Conservation (phyloP, 495 filamentous ascomycete species). For the Aspergillus indologenus region DNA sequence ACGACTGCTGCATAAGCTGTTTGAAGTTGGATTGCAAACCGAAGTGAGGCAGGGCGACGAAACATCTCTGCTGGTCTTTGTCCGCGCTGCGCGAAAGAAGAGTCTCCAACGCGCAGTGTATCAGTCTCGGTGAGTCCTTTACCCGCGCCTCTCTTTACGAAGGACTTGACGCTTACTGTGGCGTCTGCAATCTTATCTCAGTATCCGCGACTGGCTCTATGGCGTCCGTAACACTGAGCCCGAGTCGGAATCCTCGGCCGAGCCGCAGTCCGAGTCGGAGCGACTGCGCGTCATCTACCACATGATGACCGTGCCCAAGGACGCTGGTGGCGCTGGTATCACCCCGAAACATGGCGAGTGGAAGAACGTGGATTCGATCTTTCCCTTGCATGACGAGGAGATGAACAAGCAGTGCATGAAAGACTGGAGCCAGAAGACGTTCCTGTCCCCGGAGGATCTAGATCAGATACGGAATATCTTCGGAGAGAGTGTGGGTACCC, state of each 20-base stretch:
- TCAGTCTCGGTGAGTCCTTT: constrained; percentile 53
- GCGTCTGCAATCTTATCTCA: constrained; percentile 21
- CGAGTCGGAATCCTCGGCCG: constrained; percentile 59
- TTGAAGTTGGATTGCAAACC: constrained; percentile 71
- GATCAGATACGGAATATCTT: constrained; percentile 83
- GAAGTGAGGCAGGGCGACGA: constrained; percentile 82
- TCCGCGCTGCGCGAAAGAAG: constrained; percentile 55
- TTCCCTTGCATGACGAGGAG: constrained; percentile 80
- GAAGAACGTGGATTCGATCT: constrained; percentile 80
- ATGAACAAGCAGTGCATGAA: constrained; percentile 92
- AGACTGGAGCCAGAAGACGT: constrained; percentile 79
- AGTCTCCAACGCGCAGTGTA: constrained; percentile 55
- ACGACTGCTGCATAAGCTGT: constrained; percentile 68
- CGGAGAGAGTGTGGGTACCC: constrained; percentile 69
- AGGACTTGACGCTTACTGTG: not conserved
- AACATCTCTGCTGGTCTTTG: constrained; percentile 76
- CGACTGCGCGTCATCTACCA: constrained; percentile 79
- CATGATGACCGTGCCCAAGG: constrained; percentile 75
- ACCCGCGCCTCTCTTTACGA: not conserved
- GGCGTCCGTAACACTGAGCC: constrained; percentile 80
- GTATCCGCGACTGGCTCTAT: constrained; percentile 94
- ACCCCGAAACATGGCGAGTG: constrained; percentile 78
- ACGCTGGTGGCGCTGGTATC: constrained; percentile 87
- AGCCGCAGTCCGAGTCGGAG: constrained; percentile 81
- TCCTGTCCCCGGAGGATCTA: constrained; percentile 72